Percentiles rank a stretch among this genome's conserved stretches.
These are phyloP conservation scores for Microbotryum saponariae DNA, from an alignment of 1,284 basidiomycete genomes.

Conservation along the genomic window DNA sequence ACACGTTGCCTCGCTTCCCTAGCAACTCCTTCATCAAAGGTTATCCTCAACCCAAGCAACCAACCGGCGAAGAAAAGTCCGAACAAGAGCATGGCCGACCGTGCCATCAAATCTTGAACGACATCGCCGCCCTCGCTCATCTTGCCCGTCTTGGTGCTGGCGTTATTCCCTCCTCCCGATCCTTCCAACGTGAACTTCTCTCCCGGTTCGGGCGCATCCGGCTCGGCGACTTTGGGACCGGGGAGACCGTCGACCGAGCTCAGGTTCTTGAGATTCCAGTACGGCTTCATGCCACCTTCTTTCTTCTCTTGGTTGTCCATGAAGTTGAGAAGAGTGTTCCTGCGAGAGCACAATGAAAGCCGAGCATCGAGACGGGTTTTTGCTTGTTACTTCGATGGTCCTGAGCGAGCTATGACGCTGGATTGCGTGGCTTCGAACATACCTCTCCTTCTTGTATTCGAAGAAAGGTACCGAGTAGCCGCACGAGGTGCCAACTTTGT, in stretches of 20 bases:
- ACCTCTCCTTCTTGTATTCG: conserved; percentile 25
- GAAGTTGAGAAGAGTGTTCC: conserved; percentile 8
- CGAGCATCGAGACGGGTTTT: not conserved
- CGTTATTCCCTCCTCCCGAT: too few relatives aligned
- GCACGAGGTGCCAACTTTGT: conserved; percentile 31
- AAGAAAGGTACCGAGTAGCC: conserved; percentile 29
- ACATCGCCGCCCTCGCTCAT: too few relatives aligned
- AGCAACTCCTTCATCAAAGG: too few relatives aligned
- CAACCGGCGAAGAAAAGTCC: too few relatives aligned
- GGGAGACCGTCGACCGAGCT: conserved; percentile 28
- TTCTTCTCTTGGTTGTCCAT: conserved; percentile 14
- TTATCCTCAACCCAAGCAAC: too few relatives aligned
- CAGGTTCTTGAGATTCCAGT: conserved; percentile 28
- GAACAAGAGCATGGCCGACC: too few relatives aligned
- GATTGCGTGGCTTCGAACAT: not conserved
- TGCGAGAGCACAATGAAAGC: not conserved
- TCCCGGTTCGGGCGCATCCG: too few relatives aligned
- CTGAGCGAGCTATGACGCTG: not conserved
- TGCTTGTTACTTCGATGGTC: too few relatives aligned
- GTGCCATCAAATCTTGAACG: too few relatives aligned
- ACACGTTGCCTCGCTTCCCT: too few relatives aligned
- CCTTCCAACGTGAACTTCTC: too few relatives aligned
- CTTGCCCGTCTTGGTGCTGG: too few relatives aligned
- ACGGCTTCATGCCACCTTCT: conserved; percentile 9
- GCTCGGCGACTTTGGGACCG: conserved; percentile 3